A percentile compares a stretch with the other conserved stretches of the same genome.
Evolutionary conservation across 306 rosid genomes (phyloP).

Genomic region (Citrullus colocynthis): DNA sequence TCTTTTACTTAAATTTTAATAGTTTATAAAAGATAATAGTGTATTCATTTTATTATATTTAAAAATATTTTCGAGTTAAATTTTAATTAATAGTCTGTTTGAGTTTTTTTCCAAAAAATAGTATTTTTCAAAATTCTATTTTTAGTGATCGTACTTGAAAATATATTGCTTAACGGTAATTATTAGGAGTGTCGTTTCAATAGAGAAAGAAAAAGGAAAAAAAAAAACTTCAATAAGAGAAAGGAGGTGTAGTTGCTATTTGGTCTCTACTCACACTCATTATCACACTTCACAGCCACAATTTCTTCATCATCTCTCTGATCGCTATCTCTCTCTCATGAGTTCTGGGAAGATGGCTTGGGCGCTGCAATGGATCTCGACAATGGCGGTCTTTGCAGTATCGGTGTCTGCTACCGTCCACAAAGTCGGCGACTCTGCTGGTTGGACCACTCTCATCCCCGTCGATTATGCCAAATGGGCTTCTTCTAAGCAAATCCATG

Average conservation of each 20-base stretch:
- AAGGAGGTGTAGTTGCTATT: not conserved
- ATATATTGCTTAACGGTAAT: too few species aligned
- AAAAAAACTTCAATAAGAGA: too few species aligned
- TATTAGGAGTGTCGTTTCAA: too few species aligned
- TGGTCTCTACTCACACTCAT: not conserved
- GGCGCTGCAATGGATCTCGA: not conserved
- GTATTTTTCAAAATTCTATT: too few species aligned
- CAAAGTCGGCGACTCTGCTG: constrained; percentile 25
- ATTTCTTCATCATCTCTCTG: not conserved
- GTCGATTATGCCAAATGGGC: constrained; percentile 23
- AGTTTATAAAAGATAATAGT: too few species aligned
- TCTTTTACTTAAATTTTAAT: too few species aligned
- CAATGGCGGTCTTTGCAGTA: not conserved
- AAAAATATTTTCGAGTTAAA: too few species aligned
- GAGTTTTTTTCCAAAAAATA: too few species aligned
- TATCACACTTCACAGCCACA: not conserved
- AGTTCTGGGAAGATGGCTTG: not conserved
- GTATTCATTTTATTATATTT: too few species aligned
- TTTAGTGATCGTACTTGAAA: too few species aligned
- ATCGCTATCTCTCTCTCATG: not conserved
- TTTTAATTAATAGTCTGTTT: too few species aligned
- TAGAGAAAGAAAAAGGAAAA: too few species aligned
- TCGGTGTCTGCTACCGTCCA: constrained; percentile 8
- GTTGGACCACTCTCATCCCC: constrained; percentile 22
- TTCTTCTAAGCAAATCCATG: constrained; percentile 12